A percentile compares a stretch with the other conserved stretches of the same genome.
These are phyloP conservation scores for Penicillium taxi DNA, from an alignment of 495 filamentous ascomycete species.

Conservation along the genomic window DNA sequence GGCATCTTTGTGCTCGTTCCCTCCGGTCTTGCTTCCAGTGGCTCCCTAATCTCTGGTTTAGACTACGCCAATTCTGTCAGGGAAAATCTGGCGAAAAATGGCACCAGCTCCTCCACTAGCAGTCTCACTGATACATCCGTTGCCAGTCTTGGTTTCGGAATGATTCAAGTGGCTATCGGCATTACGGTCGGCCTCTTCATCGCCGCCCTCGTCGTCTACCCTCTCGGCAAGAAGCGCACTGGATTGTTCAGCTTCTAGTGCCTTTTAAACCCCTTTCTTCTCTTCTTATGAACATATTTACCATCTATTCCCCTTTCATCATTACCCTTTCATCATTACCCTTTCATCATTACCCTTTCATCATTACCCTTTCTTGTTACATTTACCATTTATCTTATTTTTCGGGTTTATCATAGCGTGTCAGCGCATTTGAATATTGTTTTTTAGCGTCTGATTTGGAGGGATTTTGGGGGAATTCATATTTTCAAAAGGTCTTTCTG, in stretches of 20 bases:
- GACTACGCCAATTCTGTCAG: slow-evolving; percentile 68
- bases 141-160: slow-evolving; percentile 72
- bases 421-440: slow-evolving; percentile 4
- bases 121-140: slow-evolving; percentile 43
- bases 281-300: slow-evolving; percentile 5
- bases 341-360: neutral
- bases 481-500: no score
- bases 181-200: slow-evolving; percentile 87
- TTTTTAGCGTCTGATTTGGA: neutral
- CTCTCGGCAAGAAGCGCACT: slow-evolving; percentile 77
- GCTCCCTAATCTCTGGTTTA: slow-evolving; percentile 70
- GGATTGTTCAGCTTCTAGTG: slow-evolving; percentile 77
- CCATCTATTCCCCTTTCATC: no score
- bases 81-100: slow-evolving; percentile 32
- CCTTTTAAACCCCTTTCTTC: neutral
- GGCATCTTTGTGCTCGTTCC: slow-evolving; percentile 94
- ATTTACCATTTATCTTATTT: slow-evolving; percentile 1
- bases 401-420: slow-evolving; percentile 1
- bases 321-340: neutral
- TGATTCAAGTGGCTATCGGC: slow-evolving; percentile 88
- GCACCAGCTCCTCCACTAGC: slow-evolving; percentile 33
- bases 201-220: slow-evolving; percentile 79
- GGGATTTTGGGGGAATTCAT: neutral
- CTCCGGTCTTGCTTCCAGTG: slow-evolving; percentile 74
- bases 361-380: slow-evolving; percentile 1